A percentile compares a stretch with the other conserved stretches of the same genome.
Conservation (phyloP, 371 early-diverging fungal genomes). For the Actinomucor elegans region DNA sequence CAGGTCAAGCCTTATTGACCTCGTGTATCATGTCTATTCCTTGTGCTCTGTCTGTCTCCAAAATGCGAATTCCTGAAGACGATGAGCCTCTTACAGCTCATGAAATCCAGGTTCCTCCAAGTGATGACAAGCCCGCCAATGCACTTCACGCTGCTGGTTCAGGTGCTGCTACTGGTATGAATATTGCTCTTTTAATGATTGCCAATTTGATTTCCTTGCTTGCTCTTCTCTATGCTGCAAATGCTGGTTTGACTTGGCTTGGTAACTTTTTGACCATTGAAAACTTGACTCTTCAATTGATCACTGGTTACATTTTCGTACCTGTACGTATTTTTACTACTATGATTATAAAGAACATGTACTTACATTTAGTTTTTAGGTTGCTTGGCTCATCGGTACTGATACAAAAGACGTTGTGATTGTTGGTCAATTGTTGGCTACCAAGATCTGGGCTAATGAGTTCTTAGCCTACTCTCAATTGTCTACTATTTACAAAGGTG, state of each 20-base stretch:
- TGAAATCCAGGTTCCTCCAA: slow-evolving; percentile 50
- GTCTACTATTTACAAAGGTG: slow-evolving; percentile 23
- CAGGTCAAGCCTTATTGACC: slow-evolving; percentile 70
- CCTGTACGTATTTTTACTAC: slow-evolving; percentile 41
- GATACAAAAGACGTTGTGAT: slow-evolving; percentile 56
- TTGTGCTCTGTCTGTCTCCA: slow-evolving; percentile 80
- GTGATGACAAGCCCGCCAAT: slow-evolving; percentile 73
- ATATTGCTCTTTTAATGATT: slow-evolving; percentile 71
- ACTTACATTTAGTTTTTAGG: slow-evolving; percentile 9
- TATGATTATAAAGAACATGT: not conserved
- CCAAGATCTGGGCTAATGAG: slow-evolving; percentile 90
- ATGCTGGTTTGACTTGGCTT: slow-evolving; percentile 73
- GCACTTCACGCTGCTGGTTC: slow-evolving; percentile 81
- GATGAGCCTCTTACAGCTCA: slow-evolving; percentile 78
- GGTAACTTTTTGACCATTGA: slow-evolving; percentile 70
- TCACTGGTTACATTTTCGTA: slow-evolving; percentile 77
- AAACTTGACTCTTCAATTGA: slow-evolving; percentile 62
- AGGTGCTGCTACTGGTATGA: slow-evolving; percentile 85
- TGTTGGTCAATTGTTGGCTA: slow-evolving; percentile 79
- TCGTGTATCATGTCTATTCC: slow-evolving; percentile 94
- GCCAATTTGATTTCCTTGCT: slow-evolving; percentile 79
- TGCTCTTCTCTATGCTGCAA: slow-evolving; percentile 66
- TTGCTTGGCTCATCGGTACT: slow-evolving; percentile 86
- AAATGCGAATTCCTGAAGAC: slow-evolving; percentile 77
- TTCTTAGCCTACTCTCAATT: slow-evolving; percentile 79